Base-by-base conservation (phyloP, 768 basidiomycete genomes). In the Phanerodontia chrysosporium region DNA sequence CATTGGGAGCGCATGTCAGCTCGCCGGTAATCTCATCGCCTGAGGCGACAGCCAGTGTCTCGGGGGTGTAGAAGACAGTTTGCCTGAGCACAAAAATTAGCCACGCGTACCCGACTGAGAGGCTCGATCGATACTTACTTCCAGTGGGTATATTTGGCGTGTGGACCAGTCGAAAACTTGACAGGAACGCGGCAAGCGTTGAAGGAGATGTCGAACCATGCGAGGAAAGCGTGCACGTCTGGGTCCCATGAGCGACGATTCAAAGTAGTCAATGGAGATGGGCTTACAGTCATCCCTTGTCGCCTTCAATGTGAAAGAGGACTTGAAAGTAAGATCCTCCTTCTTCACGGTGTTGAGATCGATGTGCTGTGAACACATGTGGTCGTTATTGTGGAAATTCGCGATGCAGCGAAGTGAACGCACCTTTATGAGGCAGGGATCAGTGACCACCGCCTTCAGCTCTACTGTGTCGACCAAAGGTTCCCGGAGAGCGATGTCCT, bases 391-490 rank as follows among this genome's bases (percentile, higher is more conserved):
- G n/a, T n/a, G n/a, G n/a, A n/a, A n/a, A n/a, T n/a, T n/a, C n/a
- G n/a, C n/a, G n/a, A n/a, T n/a, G n/a, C n/a, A 27, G 28, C 2
- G 28, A 24, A 10, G 21, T 24, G 14, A 14, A 61, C 78, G 29
- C 59, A 89, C 93, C 79, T 95, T 96, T 75, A 99, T 80, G 72
- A 85, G 74, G 68, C 82, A 96, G 42, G 97, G 96, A 72, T 95
- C 87, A 2, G 95, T 95, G 44, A 94, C 95, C 58, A 98, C 95
- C 1, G 94, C 78, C 74, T 95, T 96, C 65, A 98, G 77, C 64
- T 99, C 97, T 59, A 99, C 97, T n/a, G 95, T 97, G 75, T 99
- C 97, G 30, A 99, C 97, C 48, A 99, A 80, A 45, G 97, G 97
- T 71, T 99, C 97, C 29, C 91, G 83, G 57, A 99, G 77, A 1